Base-by-base conservation (phyloP, 306 rosid species). In the Vigna unguiculata region DNA sequence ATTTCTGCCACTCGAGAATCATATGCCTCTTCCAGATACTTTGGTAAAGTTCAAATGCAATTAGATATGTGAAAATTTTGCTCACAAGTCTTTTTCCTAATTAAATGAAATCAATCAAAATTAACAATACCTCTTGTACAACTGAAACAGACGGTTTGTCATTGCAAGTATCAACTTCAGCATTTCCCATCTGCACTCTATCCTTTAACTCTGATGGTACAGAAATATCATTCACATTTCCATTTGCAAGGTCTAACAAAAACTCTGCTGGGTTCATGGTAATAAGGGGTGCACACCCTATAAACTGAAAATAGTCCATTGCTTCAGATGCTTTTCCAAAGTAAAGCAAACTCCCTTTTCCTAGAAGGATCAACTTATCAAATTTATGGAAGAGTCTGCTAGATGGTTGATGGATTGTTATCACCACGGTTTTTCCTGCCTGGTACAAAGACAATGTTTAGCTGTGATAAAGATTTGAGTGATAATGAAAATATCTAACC, bases 201-300 rank as follows among this genome's bases (percentile, higher is more conserved):
- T 96, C 99, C 76, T 87, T 89, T 63, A 96, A 82, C 76, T 96
- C 99, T 17, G 98, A 92, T 19, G 99, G 98, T 32, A 96, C 85
- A 75, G 98, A 92, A 69, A 91, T 93, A 72, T 92, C 99, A 21
- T 77, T 86, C 45, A 89, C 49, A 81, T 92, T 96, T 71, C 99
- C 99, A 60, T 96, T 96, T 30, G 99, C 97, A 71, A 96, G 96
- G 88, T 96, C 99, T 13, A 96, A 79, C 84, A 96, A 81, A 84
- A 91, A 96, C 80, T 96, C 99, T 21, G 98, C 98, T 2, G 99
- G 99, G 75, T 96, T 96, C 99, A 92, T 96, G 80, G 99, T 78
- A 72, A 96, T 91, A 19, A 96, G 90, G 72, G 99, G 98, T 14
- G 88, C 83, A 59, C 98, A 92, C 69, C 99, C 99, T 55, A 92